Conservation (phyloP, 2,329 filamentous ascomycete genomes). For the Stenocarpella maydis region DNA sequence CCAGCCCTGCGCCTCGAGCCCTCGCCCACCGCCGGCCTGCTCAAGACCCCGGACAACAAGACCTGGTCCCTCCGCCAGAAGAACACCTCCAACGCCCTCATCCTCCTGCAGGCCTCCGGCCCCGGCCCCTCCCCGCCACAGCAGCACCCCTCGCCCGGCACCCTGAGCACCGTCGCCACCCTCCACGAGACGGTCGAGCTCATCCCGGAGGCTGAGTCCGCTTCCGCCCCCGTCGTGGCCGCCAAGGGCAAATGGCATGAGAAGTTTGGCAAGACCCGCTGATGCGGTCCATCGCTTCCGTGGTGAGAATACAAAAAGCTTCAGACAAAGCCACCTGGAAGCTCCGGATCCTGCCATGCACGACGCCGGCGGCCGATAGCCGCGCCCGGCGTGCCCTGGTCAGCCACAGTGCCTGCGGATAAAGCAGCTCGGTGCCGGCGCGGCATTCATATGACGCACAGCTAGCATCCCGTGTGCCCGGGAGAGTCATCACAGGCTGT, state of each 20-base stretch:
- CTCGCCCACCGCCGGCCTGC: slow-evolving; percentile 60
- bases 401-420: no score
- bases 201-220: slow-evolving; percentile 49
- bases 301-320: neutral
- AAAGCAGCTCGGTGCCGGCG: neutral
- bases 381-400: neutral
- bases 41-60: slow-evolving; percentile 56
- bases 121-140: no score
- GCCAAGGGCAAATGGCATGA: slow-evolving; percentile 67
- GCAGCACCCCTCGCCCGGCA: no score
- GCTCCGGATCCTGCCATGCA: neutral
- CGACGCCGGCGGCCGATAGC: neutral
- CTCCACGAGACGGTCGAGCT: slow-evolving; percentile 71
- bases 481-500: neutral
- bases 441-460: neutral
- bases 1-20: slow-evolving; percentile 59
- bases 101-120: slow-evolving; percentile 53
- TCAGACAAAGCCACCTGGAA: neutral
- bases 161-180: slow-evolving; percentile 60
- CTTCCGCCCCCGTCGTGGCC: slow-evolving; percentile 42
- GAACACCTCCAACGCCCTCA: slow-evolving; percentile 73
- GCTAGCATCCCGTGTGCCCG: no score
- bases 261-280: slow-evolving; percentile 60
- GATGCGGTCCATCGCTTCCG: neutral
- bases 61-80: slow-evolving; percentile 70